Percentiles rank a stretch among this genome's conserved stretches.
Evolutionary conservation across 179 eudicot genomes (phyloP).

Genomic region (Silene noctiflora): DNA sequence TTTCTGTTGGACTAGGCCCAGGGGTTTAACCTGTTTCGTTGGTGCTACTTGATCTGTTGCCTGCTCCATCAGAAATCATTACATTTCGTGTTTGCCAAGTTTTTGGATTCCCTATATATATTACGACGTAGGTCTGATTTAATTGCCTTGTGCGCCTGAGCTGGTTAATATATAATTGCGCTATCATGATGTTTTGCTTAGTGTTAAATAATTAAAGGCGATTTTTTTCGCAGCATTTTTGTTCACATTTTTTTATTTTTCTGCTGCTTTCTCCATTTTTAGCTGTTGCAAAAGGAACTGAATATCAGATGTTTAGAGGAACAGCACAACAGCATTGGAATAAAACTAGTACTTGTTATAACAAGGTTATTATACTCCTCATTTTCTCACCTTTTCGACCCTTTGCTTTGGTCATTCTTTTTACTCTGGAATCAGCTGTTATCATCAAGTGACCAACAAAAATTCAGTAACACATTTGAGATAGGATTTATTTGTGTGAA

Average conservation of each 20-base stretch:
- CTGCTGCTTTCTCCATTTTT: background rate
- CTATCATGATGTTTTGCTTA: background rate
- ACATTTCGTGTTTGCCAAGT: background rate
- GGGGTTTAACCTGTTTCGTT: background rate
- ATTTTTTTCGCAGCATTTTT: background rate
- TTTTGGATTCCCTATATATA: background rate
- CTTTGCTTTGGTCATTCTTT: background rate
- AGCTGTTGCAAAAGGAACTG: background rate
- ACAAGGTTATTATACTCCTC: background rate
- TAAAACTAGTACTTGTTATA: background rate
- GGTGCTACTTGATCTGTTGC: background rate
- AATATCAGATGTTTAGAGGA: background rate
- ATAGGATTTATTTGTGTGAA: background rate
- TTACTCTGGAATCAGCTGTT: background rate
- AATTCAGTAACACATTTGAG: background rate
- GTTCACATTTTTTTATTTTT: background rate
- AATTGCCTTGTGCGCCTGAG: background rate
- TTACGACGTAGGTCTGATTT: background rate
- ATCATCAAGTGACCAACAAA: background rate
- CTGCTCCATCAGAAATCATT: background rate
- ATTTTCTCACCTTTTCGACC: background rate
- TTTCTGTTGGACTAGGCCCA: background rate
- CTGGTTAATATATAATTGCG: background rate
- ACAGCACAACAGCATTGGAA: background rate
- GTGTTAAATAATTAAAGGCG: background rate